phyloP scores from a whole-genome alignment of 805 yeast genomes.

The Pichia sporocuriosa region DNA sequence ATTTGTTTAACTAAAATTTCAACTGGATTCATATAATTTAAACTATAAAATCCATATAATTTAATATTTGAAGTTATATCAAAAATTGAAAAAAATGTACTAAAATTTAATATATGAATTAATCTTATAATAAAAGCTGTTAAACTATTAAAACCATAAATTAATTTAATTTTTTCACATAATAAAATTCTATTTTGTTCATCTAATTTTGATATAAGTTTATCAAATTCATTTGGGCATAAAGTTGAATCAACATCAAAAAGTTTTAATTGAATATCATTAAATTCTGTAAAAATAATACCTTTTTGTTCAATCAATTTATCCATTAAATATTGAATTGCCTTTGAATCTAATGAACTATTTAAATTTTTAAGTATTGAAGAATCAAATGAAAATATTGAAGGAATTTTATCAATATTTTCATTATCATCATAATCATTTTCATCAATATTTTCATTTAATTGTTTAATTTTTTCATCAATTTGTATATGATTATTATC shows the following conservation, averaged over 20 bases:
- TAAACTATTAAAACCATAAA: constrained; percentile 22
- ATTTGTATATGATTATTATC: neutral
- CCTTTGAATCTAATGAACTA: constrained; percentile 4
- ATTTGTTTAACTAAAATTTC: constrained; percentile 28
- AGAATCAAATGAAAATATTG: constrained; percentile 7
- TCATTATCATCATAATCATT: neutral
- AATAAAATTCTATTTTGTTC: constrained; percentile 16
- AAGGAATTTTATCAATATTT: neutral
- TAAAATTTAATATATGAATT: constrained; percentile 20
- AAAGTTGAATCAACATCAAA: constrained; percentile 27
- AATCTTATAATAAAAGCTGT: constrained; percentile 21
- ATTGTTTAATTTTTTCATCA: no score
- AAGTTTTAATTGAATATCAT: constrained; percentile 23
- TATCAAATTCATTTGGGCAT: constrained; percentile 20
- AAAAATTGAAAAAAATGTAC: constrained; percentile 25
- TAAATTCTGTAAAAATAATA: constrained; percentile 22
- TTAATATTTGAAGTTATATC: constrained; percentile 28
- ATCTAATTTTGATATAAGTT: constrained; percentile 14
- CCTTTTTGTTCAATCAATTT: constrained; percentile 22
- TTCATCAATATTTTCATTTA: neutral
- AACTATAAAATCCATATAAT: constrained; percentile 26
- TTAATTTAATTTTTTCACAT: constrained; percentile 25
- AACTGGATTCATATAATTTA: constrained; percentile 24
- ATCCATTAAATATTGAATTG: constrained; percentile 11
- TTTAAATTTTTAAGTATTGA: constrained; percentile 1